Conservation (phyloP, 805 yeast species). For the Starmerella riodocensis region DNA sequence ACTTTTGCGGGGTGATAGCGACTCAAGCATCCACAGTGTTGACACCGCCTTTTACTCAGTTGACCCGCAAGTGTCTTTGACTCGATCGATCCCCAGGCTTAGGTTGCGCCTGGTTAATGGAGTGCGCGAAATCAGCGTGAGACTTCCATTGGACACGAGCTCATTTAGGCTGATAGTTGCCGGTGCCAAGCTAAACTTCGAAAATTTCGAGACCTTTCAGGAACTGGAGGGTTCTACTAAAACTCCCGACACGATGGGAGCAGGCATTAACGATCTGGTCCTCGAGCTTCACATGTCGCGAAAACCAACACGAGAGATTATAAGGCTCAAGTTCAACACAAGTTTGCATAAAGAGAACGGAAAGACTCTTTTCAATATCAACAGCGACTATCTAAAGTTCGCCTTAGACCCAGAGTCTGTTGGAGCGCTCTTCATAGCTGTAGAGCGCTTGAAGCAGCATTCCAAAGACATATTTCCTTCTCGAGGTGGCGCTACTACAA, state of each 20-base stretch:
- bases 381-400: conserved; percentile 15
- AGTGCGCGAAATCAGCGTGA: conserved; percentile 6
- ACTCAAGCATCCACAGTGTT: neutral
- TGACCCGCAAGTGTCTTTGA: neutral
- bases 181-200: conserved; percentile 1
- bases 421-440: conserved; percentile 15
- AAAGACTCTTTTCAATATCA: conserved; percentile 7
- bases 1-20: neutral
- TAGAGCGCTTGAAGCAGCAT: conserved; percentile 9
- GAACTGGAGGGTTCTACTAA: neutral
- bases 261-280: conserved; percentile 6
- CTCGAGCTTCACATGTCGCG: conserved; percentile 6
- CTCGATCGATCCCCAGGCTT: neutral
- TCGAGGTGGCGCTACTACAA: neutral
- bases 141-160: conserved; percentile 16
- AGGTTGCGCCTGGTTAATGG: conserved; percentile 5
- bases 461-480: conserved; percentile 5
- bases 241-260: conserved; percentile 2
- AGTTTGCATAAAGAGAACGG: conserved; percentile 6
- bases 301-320: conserved; percentile 8
- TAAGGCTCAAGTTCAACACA: conserved; percentile 8
- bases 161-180: conserved; percentile 11
- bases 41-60: neutral
- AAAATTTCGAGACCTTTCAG: conserved; percentile 6
- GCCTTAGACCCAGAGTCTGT: conserved; percentile 19